Evolutionary conservation across 805 yeast genomes (phyloP).

Genomic region (Pichia thaimueangensis): DNA sequence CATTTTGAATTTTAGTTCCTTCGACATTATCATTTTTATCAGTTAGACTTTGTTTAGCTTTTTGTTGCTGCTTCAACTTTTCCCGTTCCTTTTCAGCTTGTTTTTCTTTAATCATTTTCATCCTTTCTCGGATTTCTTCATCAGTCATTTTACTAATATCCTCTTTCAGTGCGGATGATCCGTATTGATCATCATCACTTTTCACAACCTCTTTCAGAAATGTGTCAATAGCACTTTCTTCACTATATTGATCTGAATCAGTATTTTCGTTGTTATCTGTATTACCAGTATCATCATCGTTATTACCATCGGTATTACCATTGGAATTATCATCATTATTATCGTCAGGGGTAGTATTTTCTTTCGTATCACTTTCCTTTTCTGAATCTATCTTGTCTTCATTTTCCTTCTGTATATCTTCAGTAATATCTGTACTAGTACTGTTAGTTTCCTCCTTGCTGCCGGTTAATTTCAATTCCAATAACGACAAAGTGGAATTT

Average conservation of each 20-base stretch:
- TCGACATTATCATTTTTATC: conserved; percentile 3
- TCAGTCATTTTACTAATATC: conserved; percentile 13
- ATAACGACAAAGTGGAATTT: neutral
- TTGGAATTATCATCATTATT: neutral
- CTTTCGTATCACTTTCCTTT: neutral
- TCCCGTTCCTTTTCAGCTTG: conserved; percentile 10
- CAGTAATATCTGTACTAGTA: neutral
- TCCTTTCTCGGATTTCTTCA: conserved; percentile 14
- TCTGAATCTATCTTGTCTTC: neutral
- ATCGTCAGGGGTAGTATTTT: neutral
- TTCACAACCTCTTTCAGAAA: neutral
- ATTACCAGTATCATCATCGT: neutral
- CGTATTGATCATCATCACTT: neutral
- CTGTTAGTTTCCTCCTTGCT: too few relatives aligned
- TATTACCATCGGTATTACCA: neutral
- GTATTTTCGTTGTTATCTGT: neutral
- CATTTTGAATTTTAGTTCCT: conserved; percentile 11
- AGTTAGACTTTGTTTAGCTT: neutral
- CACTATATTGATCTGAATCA: conserved; percentile 4
- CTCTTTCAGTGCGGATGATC: neutral
- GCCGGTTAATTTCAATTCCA: neutral
- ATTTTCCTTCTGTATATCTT: neutral
- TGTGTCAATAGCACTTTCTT: conserved; percentile 6
- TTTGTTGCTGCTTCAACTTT: neutral
- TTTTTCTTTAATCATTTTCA: conserved; percentile 7